A percentile compares a stretch with the other conserved stretches of the same genome.
Conservation (phyloP, 768 basidiomycete species). For the Pulveroboletus ravenelii region DNA sequence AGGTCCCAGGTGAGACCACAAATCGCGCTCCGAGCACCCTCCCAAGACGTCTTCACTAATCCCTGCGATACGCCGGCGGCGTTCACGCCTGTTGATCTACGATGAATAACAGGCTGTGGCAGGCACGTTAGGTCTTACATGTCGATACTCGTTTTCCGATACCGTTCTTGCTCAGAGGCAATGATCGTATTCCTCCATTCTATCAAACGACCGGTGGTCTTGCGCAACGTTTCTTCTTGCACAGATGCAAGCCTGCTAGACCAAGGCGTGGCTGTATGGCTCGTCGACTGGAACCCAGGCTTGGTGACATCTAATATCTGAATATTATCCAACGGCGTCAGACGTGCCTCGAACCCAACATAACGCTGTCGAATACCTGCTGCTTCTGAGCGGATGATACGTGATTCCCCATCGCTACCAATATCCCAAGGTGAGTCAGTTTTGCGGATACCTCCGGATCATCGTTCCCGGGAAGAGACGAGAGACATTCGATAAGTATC, state of each 20-base stretch:
- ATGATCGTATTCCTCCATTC: slow-evolving; percentile 74
- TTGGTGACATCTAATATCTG: slow-evolving; percentile 61
- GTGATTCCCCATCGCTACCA: slow-evolving; percentile 59
- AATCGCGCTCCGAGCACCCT: slow-evolving; percentile 69
- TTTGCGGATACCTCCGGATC: slow-evolving; percentile 50
- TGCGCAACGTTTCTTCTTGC: slow-evolving; percentile 44
- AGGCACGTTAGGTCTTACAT: slow-evolving; percentile 38
- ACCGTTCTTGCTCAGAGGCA: slow-evolving; percentile 63
- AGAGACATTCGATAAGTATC: slow-evolving; percentile 61
- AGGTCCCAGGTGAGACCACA: slow-evolving; percentile 63
- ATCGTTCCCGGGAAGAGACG: slow-evolving; percentile 33
- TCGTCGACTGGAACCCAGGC: slow-evolving; percentile 11
- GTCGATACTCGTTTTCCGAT: slow-evolving; percentile 70
- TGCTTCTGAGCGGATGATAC: slow-evolving; percentile 65
- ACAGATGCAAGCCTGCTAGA: slow-evolving; percentile 17
- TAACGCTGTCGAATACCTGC: slow-evolving; percentile 46
- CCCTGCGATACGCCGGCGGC: slow-evolving; percentile 60
- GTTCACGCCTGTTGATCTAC: slow-evolving; percentile 55
- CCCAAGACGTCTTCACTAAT: slow-evolving; percentile 58
- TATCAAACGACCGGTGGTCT: slow-evolving; percentile 56
- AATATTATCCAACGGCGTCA: not conserved
- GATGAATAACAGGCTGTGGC: not conserved
- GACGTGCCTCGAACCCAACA: not conserved
- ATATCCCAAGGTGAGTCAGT: slow-evolving; percentile 62
- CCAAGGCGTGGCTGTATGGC: not conserved